These are phyloP conservation scores for Thalassiosira oceanica DNA, from an alignment of 352 stramenopile genomes.

Conservation along the genomic window DNA sequence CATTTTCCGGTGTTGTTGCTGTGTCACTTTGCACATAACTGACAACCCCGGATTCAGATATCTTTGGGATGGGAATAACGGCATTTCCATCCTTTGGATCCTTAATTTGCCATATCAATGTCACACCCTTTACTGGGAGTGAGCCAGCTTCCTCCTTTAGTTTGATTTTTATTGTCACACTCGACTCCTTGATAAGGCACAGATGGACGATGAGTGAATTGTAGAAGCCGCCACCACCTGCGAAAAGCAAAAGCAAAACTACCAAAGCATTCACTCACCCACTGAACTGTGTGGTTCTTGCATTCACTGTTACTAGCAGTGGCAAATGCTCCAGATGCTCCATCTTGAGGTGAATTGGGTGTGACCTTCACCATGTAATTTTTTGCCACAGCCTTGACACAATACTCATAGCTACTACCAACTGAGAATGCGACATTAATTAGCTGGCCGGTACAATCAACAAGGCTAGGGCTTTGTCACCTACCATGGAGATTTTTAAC, in stretches of 20 bases:
- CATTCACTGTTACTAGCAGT: not conserved
- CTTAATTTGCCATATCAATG: conserved; percentile 1
- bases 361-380: not conserved
- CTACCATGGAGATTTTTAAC: not conserved
- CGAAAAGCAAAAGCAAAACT: no score
- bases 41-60: no score
- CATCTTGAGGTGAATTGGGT: not conserved
- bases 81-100: not conserved
- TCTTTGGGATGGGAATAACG: no score
- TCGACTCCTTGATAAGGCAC: not conserved
- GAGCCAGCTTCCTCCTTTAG: conserved; percentile 4
- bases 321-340: no score
- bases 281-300: not conserved
- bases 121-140: not conserved
- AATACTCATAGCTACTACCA: not conserved
- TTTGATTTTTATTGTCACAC: not conserved
- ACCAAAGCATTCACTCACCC: no score
- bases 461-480: no score
- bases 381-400: not conserved
- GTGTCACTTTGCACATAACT: no score
- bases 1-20: no score
- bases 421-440: no score
- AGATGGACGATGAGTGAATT: not conserved
- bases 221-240: no score
- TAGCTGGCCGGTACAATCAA: no score